Conservation (phyloP, 2,329 filamentous ascomycete genomes). For the Pseudopyrenochaeta lycopersici region DNA sequence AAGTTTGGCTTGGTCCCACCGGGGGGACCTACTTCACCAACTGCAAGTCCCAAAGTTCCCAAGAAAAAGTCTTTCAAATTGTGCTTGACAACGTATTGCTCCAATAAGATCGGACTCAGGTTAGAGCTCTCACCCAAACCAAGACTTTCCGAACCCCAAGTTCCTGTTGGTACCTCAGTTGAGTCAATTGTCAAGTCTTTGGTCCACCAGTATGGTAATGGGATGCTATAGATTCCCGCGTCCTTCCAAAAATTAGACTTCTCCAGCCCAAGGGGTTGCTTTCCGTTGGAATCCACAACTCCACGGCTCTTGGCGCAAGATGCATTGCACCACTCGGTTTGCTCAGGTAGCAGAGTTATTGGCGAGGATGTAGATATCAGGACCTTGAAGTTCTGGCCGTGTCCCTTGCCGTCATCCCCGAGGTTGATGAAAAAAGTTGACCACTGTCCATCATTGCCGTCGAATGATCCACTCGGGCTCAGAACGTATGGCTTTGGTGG, state of each 20-base stretch:
- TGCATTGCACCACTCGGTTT: constrained; percentile 36
- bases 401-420: constrained; percentile 35
- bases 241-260: constrained; percentile 25
- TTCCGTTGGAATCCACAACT: constrained; percentile 22
- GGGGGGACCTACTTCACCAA: constrained; percentile 11
- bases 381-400: constrained; percentile 48
- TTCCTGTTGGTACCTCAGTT: constrained; percentile 18
- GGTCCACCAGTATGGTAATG: constrained; percentile 28
- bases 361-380: constrained; percentile 43
- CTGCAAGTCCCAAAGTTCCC: constrained; percentile 41
- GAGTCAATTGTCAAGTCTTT: constrained; percentile 3
- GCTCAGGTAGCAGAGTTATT: constrained; percentile 33
- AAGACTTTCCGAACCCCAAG: constrained; percentile 33
- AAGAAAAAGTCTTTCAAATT: constrained; percentile 36
- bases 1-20: constrained; percentile 25
- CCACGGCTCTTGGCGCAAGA: constrained; percentile 43
- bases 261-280: constrained; percentile 31
- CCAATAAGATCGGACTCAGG: constrained; percentile 13
- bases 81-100: constrained; percentile 30
- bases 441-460: constrained; percentile 55
- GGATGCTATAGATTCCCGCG: constrained; percentile 22
- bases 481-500: constrained; percentile 24
- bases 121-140: constrained; percentile 35
- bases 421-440: constrained; percentile 53
- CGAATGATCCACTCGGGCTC: constrained; percentile 32